phyloP scores from a whole-genome alignment of 1,139 yeast genomes.

The Martiniozyma asiatica region DNA sequence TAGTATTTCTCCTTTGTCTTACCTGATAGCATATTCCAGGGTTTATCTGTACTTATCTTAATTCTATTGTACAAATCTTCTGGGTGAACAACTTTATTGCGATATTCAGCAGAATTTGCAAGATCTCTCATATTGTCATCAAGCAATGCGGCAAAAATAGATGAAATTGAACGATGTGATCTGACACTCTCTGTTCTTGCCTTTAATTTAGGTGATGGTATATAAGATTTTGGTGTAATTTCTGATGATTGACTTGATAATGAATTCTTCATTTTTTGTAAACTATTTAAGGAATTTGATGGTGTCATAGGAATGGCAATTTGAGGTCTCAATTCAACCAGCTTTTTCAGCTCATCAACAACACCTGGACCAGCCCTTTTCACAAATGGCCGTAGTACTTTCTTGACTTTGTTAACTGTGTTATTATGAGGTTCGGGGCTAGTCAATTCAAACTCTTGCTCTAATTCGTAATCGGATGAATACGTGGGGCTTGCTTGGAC shows the following conservation, averaged over 20 bases:
- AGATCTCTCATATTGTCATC: slow-evolving; percentile 18
- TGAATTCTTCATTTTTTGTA: no score
- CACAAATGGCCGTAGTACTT: slow-evolving; percentile 7
- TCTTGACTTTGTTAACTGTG: slow-evolving; percentile 1
- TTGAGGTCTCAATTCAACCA: slow-evolving; percentile 7
- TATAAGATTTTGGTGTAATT: background rate
- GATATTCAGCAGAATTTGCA: slow-evolving; percentile 18
- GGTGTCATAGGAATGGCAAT: background rate
- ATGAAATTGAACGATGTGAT: slow-evolving; percentile 10
- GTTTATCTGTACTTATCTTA: slow-evolving; percentile 12
- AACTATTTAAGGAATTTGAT: background rate
- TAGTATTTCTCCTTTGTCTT: slow-evolving; percentile 17
- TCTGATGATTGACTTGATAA: background rate
- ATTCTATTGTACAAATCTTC: slow-evolving; percentile 17
- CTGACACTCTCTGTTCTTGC: background rate
- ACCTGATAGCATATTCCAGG: slow-evolving; percentile 15
- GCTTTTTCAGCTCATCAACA: slow-evolving; percentile 9
- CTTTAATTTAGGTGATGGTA: background rate
- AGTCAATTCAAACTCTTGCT: no score
- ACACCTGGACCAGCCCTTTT: slow-evolving; percentile 7
- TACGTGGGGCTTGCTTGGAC: no score
- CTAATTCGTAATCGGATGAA: no score
- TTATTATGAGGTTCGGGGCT: no score
- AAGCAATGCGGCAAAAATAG: slow-evolving; percentile 17
- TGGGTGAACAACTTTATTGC: slow-evolving; percentile 18